Base-by-base conservation (phyloP, 306 rosid genomes). In the Calophaca sinica region DNA sequence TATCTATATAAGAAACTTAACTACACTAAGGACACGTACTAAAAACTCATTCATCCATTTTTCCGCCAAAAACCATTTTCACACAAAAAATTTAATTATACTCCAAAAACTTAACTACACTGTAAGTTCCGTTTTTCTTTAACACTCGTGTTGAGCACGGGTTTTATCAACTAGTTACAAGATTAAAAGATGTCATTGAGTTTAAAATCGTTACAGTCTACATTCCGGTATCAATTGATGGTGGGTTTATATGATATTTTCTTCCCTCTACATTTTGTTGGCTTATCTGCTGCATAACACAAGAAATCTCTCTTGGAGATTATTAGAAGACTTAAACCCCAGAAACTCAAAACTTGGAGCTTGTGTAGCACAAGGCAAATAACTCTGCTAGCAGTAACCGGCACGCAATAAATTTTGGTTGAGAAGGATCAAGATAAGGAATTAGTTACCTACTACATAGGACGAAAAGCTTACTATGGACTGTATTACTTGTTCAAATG, bases 101-200 rank as follows among this genome's bases (percentile, higher is more conserved):
- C n/a, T n/a, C n/a, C n/a, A n/a, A n/a, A n/a, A n/a, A n/a, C n/a
- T n/a, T n/a, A n/a, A n/a, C n/a, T n/a, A n/a, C n/a, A n/a, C n/a
- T n/a, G n/a, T n/a, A n/a, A n/a, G n/a, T n/a, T n/a, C n/a, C n/a
- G n/a, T n/a, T n/a, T n/a, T n/a, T n/a, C n/a, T n/a, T n/a, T n/a
- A n/a, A n/a, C n/a, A n/a, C n/a, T n/a, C n/a, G n/a, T n/a, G n/a
- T n/a, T n/a, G n/a, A n/a, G n/a, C n/a, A n/a, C n/a, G n/a, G n/a
- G n/a, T n/a, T n/a, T n/a, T n/a, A n/a, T n/a, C n/a, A n/a, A n/a
- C n/a, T n/a, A n/a, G n/a, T 63, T 60, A 51, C 31, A 62, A 12
- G 49, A 72, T 71, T 74, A 65, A 60, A 72, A 44, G 35, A 75
- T 71, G 61, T 35, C 59, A 36, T 61, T 67, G 74, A 63, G 61